These are phyloP conservation scores for Heterobasidion irregulare DNA, from an alignment of 1,284 basidiomycete genomes.

Conservation along the genomic window DNA sequence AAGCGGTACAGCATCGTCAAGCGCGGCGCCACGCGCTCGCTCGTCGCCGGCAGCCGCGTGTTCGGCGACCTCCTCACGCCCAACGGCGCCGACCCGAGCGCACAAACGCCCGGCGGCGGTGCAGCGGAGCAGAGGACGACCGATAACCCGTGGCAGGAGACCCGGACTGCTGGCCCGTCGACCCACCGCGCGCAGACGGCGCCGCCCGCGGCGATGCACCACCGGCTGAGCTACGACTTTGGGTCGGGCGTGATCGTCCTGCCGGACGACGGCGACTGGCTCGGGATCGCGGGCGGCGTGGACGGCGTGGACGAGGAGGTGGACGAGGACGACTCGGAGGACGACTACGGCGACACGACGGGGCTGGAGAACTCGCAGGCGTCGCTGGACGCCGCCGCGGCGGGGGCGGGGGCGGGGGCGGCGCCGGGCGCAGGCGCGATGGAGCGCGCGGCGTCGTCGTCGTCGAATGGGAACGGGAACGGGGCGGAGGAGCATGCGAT, in stretches of 20 bases:
- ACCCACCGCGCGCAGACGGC: conserved; percentile 12
- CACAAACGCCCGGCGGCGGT: not conserved
- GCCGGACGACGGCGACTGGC: conserved; percentile 70
- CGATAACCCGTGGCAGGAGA: conserved; percentile 51
- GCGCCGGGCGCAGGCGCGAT: too few relatives aligned
- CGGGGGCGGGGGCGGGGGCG: too few relatives aligned
- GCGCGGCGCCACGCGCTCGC: conserved; percentile 17
- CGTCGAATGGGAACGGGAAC: not conserved
- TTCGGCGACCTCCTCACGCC: conserved; percentile 4
- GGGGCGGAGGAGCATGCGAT: not conserved
- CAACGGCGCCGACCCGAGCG: conserved; percentile 4
- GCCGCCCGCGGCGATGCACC: conserved; percentile 25
- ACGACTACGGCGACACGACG: conserved; percentile 18
- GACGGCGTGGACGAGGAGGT: conserved; percentile 36
- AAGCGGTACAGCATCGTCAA: conserved; percentile 52
- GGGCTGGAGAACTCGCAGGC: conserved; percentile 10
- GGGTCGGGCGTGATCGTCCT: conserved; percentile 80
- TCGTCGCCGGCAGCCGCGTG: conserved; percentile 4
- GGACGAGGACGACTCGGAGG: conserved; percentile 29
- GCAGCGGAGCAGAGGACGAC: conserved; percentile 1
- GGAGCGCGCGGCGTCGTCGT: not conserved
- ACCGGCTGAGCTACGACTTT: conserved; percentile 69
- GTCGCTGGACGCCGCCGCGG: too few relatives aligned
- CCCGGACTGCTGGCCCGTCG: conserved; percentile 15
- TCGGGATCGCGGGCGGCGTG: conserved; percentile 35